Conservation (phyloP, 768 basidiomycete genomes). For the Rossbeevera mucosa region DNA sequence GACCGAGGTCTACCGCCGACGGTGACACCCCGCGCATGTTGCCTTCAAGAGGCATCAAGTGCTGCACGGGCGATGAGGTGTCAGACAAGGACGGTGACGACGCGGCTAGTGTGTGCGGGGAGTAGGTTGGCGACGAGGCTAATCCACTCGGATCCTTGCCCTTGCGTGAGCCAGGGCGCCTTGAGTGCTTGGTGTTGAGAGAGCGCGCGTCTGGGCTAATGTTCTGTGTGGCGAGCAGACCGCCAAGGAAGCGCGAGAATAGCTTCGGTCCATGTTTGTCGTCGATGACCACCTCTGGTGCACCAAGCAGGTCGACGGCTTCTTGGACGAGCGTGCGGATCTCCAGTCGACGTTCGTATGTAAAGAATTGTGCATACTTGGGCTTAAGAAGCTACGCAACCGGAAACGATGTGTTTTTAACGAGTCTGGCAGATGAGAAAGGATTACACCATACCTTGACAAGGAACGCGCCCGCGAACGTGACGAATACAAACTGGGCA, state of each 20-base stretch:
- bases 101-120: background rate
- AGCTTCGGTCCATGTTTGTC: slow-evolving; percentile 77
- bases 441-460: slow-evolving; percentile 52
- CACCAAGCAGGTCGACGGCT: slow-evolving; percentile 62
- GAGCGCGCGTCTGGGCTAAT: slow-evolving; percentile 22
- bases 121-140: slow-evolving; percentile 2
- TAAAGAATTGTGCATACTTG: slow-evolving; percentile 60
- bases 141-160: slow-evolving; percentile 8
- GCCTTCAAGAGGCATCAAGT: slow-evolving; percentile 37
- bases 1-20: background rate
- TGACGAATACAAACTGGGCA: slow-evolving; percentile 73
- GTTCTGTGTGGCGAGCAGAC: slow-evolving; percentile 60
- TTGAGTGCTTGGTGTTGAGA: slow-evolving; percentile 21
- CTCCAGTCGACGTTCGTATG: slow-evolving; percentile 52
- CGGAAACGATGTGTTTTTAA: background rate
- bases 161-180: slow-evolving; percentile 11
- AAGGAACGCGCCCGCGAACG: slow-evolving; percentile 78
- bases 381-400: slow-evolving; percentile 66
- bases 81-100: slow-evolving; percentile 32
- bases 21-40: slow-evolving; percentile 16
- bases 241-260: slow-evolving; percentile 74
- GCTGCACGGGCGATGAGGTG: slow-evolving; percentile 36
- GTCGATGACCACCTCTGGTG: slow-evolving; percentile 71
- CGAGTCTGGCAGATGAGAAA: background rate
- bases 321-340: slow-evolving; percentile 62